Percentiles rank a stretch among this genome's conserved stretches.
Conservation (phyloP, 331 rosid genomes). For the Rosa hybrid region DNA sequence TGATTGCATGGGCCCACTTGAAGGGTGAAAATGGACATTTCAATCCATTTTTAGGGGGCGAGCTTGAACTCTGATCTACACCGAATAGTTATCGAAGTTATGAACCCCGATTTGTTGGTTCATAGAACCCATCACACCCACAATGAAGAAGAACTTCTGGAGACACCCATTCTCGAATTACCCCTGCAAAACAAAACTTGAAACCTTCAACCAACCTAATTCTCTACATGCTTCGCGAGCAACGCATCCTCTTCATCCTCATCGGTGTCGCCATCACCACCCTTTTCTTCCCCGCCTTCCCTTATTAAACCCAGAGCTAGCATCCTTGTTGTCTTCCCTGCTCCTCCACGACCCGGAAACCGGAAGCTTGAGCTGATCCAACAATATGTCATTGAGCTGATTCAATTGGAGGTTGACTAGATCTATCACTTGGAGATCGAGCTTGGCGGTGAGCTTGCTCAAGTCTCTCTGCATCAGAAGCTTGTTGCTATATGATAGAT, state of each 20-base stretch:
- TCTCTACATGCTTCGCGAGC: slow-evolving; percentile 27
- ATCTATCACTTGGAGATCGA: slow-evolving; percentile 65
- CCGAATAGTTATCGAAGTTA: not conserved
- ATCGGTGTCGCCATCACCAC: slow-evolving; percentile 54
- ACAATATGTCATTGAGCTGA: slow-evolving; percentile 88
- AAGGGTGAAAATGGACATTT: too few relatives aligned
- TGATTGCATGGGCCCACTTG: too few relatives aligned
- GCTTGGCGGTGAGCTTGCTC: too few relatives aligned
- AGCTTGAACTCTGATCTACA: too few relatives aligned
- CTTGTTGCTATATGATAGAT: too few relatives aligned
- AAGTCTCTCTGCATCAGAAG: too few relatives aligned
- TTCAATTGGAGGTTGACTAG: slow-evolving; percentile 87
- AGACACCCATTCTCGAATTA: not conserved
- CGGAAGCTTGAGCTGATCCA: slow-evolving; percentile 86
- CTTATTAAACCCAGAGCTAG: not conserved
- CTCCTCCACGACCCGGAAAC: slow-evolving; percentile 33
- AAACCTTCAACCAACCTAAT: slow-evolving; percentile 9
- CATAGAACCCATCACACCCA: slow-evolving; percentile 32
- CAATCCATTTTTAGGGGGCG: too few relatives aligned
- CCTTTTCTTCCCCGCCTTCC: slow-evolving; percentile 44
- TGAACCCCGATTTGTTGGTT: slow-evolving; percentile 37
- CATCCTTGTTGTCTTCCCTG: not conserved
- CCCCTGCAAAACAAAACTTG: not conserved
- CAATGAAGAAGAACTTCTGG: not conserved
- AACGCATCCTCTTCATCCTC: slow-evolving; percentile 49